phyloP scores from a whole-genome alignment of 345 rosid genomes.

The Eucalyptus pumila region DNA sequence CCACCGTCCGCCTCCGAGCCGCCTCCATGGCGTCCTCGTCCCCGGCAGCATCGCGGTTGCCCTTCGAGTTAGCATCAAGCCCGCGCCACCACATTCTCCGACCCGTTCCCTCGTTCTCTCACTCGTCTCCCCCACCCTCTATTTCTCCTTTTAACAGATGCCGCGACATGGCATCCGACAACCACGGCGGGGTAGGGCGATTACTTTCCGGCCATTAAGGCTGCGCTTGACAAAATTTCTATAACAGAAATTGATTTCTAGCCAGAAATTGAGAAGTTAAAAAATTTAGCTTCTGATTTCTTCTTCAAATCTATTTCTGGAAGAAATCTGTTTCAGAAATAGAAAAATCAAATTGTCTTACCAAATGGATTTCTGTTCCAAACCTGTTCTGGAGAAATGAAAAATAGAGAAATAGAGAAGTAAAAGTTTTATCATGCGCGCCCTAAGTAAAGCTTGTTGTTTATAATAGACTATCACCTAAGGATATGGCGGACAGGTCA shows the following conservation, averaged over 20 bases:
- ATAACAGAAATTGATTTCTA: no score
- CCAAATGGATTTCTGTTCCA: no score
- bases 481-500: neutral
- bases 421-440: no score
- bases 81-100: neutral
- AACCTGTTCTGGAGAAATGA: rapidly evolving
- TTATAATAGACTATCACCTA: neutral
- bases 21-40: neutral
- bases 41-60: neutral
- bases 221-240: no score
- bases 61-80: rapidly evolving
- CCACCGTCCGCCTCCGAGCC: neutral
- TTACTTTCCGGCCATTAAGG: neutral
- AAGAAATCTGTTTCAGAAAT: rapidly evolving
- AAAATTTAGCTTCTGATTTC: no score
- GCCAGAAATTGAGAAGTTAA: no score
- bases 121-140: neutral
- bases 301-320: no score
- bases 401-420: no score
- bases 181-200: neutral
- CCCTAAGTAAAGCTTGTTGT: no score
- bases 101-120: neutral
- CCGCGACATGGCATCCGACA: rapidly evolving
- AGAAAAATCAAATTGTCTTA: no score
- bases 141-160: neutral